Evolutionary conservation across 495 filamentous ascomycete species (phyloP).

Genomic region (Cetradonia linearis): DNA sequence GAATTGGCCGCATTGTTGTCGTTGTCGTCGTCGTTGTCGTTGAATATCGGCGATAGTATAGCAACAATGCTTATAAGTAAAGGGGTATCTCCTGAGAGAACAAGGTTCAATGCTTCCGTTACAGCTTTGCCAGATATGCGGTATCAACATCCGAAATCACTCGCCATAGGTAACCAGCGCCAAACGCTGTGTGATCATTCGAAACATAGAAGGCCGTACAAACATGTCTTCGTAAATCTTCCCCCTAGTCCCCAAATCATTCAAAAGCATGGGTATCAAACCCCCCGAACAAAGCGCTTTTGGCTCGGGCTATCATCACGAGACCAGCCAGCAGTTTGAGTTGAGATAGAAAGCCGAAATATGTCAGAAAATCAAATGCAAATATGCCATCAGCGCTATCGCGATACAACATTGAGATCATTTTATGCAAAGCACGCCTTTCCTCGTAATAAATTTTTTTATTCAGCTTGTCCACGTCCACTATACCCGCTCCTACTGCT

Average conservation of each 20-base stretch:
- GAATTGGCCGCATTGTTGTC: too few relatives aligned
- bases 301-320: constrained; percentile 7
- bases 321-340: not conserved
- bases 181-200: not conserved
- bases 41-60: too few relatives aligned
- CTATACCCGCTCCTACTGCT: constrained; percentile 20
- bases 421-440: not conserved
- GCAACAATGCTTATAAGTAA: not conserved
- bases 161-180: constrained; percentile 1
- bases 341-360: constrained; percentile 4
- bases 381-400: not conserved
- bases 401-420: not conserved
- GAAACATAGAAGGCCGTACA: constrained; percentile 8
- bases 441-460: not conserved
- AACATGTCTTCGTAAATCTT: constrained; percentile 11
- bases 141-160: not conserved
- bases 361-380: constrained; percentile 3
- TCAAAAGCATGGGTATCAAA: constrained; percentile 1
- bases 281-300: constrained; percentile 9
- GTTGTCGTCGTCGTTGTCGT: too few relatives aligned
- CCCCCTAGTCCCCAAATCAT: not conserved
- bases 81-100: not conserved
- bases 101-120: constrained; percentile 5
- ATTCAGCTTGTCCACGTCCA: not conserved
- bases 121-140: not conserved